phyloP scores from a whole-genome alignment of 768 basidiomycete genomes.

The Tephrocybe sp. region DNA sequence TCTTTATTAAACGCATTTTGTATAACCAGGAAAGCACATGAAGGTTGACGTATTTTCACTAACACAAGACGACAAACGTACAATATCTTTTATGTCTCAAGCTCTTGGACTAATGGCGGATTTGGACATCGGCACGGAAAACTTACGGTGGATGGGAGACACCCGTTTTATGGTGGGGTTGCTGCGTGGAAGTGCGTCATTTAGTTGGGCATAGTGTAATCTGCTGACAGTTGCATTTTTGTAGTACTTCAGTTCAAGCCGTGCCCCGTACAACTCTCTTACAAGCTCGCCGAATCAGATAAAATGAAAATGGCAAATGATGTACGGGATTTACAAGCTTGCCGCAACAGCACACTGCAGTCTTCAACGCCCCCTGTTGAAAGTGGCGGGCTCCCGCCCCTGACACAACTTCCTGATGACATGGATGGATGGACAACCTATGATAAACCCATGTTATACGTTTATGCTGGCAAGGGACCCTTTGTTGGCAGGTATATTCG shows the following conservation, averaged over 20 bases:
- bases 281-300: conserved; percentile 67
- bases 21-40: conserved; percentile 61
- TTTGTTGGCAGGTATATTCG: conserved; percentile 58
- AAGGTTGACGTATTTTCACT: conserved; percentile 75
- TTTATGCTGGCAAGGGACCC: conserved; percentile 79
- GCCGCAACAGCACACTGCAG: conserved; percentile 24
- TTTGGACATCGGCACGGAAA: conserved; percentile 78
- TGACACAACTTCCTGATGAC: conserved; percentile 40
- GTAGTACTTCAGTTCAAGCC: conserved; percentile 57
- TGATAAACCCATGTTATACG: conserved; percentile 63
- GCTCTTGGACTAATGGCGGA: conserved; percentile 84
- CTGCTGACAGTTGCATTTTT: neutral
- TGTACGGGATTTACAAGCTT: conserved; percentile 41
- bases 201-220: neutral
- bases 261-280: conserved; percentile 69
- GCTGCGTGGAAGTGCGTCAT: conserved; percentile 57
- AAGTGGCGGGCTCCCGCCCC: conserved; percentile 37
- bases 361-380: conserved; percentile 5
- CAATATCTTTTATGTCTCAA: conserved; percentile 82
- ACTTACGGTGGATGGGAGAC: conserved; percentile 86
- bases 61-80: conserved; percentile 59
- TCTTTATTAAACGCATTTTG: neutral
- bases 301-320: conserved; percentile 67
- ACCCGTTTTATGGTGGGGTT: conserved; percentile 73
- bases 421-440: conserved; percentile 69